phyloP scores from a whole-genome alignment of 1,139 yeast species.

The Dujonia santamariae region DNA sequence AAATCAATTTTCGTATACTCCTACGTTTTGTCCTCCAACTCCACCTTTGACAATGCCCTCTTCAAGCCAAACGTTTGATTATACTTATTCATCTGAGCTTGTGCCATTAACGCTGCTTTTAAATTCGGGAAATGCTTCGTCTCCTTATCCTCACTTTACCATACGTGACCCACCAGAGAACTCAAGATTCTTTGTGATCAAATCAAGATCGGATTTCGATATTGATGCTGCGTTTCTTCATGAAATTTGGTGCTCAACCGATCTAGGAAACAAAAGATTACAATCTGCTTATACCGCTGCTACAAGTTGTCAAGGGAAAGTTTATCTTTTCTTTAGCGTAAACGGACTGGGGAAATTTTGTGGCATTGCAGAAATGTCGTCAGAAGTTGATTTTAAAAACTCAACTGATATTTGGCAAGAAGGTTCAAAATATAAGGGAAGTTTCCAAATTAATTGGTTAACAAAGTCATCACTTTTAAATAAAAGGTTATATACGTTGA shows the following conservation, averaged over 20 bases:
- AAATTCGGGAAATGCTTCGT: too few species aligned
- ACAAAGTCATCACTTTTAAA: slow-evolving; percentile 50
- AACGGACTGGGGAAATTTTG: slow-evolving; percentile 60
- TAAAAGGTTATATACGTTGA: slow-evolving; percentile 40
- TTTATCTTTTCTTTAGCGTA: slow-evolving; percentile 55
- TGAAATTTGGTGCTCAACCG: slow-evolving; percentile 60
- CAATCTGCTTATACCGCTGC: slow-evolving; percentile 29
- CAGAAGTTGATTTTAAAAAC: slow-evolving; percentile 31
- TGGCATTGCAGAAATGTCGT: slow-evolving; percentile 59
- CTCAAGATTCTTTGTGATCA: slow-evolving; percentile 53
- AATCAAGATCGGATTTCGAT: slow-evolving; percentile 49
- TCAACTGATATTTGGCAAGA: slow-evolving; percentile 49
- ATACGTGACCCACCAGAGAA: too few species aligned
- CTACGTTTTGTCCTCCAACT: too few species aligned
- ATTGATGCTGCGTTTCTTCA: slow-evolving; percentile 48
- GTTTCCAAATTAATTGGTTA: slow-evolving; percentile 54
- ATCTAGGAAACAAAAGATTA: slow-evolving; percentile 51
- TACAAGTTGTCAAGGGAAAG: slow-evolving; percentile 21
- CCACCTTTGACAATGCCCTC: too few species aligned
- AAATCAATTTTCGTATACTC: too few species aligned
- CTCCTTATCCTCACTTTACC: too few species aligned
- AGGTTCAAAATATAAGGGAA: slow-evolving; percentile 47
- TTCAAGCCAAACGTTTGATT: too few species aligned
- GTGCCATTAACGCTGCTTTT: too few species aligned
- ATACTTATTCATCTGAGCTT: too few species aligned